A percentile compares a stretch with the other conserved stretches of the same genome.
Evolutionary conservation across 164 flowering plant species (phyloP).

Genomic region (Echeveria elegans): DNA sequence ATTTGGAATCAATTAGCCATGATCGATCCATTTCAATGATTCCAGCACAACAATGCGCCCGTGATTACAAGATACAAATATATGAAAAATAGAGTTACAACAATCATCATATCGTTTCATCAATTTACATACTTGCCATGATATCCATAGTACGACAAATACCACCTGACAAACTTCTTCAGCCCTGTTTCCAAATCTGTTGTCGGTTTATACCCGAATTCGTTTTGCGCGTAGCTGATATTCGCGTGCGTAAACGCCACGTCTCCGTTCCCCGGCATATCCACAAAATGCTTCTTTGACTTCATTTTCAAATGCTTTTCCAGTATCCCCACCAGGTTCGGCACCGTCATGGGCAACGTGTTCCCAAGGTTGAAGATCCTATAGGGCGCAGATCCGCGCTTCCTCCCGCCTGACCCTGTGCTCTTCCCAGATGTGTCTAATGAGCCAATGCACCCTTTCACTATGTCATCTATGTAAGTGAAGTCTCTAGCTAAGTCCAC

Average conservation of each 20-base stretch:
- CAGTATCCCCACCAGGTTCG: not conserved
- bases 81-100: too few species aligned
- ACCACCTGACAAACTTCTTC: not conserved
- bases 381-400: not conserved
- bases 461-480: not conserved
- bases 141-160: not conserved
- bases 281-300: not conserved
- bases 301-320: not conserved
- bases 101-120: not conserved
- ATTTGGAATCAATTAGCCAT: too few species aligned
- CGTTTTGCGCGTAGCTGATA: not conserved
- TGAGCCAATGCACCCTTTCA: not conserved
- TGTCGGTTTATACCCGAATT: not conserved
- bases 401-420: not conserved
- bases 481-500: slow-evolving; percentile 1
- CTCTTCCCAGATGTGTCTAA: not conserved
- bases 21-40: too few species aligned
- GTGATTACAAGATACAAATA: too few species aligned
- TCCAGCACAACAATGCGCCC: too few species aligned
- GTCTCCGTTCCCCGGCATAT: not conserved
- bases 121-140: slow-evolving; percentile 3
- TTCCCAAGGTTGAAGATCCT: not conserved
- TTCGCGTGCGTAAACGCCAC: not conserved
- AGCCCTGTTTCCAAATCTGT: not conserved
- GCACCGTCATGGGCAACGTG: not conserved